Evolutionary conservation across 2,329 filamentous ascomycete genomes (phyloP).

Genomic region (Macrophomina tecta): DNA sequence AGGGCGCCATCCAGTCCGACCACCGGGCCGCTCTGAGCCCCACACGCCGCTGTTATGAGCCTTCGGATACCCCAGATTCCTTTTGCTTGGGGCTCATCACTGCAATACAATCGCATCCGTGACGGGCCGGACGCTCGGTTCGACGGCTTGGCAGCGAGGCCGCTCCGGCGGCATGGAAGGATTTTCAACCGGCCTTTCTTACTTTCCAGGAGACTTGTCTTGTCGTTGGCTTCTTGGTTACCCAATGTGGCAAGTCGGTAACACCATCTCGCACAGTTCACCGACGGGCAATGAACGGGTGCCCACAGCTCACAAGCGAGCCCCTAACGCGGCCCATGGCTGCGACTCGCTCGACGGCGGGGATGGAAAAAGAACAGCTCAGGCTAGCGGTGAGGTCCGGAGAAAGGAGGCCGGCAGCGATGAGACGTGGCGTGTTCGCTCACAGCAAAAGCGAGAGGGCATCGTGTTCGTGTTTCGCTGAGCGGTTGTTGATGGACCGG

Average conservation of each 20-base stretch:
- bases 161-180: background rate
- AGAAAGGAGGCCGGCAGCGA: background rate
- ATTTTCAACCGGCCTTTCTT: background rate
- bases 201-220: background rate
- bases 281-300: background rate
- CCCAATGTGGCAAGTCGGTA: conserved; percentile 3
- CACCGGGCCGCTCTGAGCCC: conserved; percentile 12
- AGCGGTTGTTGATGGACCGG: background rate
- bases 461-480: background rate
- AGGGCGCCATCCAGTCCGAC: conserved; percentile 19
- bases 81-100: background rate
- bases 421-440: background rate
- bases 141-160: too few species aligned
- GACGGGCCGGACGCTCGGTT: too few species aligned
- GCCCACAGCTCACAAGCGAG: conserved; percentile 1
- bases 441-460: background rate
- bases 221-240: background rate
- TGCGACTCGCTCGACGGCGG: background rate
- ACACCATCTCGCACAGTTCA: conserved; percentile 2
- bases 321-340: conserved; percentile 6
- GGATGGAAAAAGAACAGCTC: background rate
- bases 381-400: background rate
- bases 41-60: conserved; percentile 4
- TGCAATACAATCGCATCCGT: too few species aligned
- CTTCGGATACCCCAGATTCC: background rate